Evolutionary conservation across 2,329 filamentous ascomycete species (phyloP).

Genomic region (Scedosporium boydii): DNA sequence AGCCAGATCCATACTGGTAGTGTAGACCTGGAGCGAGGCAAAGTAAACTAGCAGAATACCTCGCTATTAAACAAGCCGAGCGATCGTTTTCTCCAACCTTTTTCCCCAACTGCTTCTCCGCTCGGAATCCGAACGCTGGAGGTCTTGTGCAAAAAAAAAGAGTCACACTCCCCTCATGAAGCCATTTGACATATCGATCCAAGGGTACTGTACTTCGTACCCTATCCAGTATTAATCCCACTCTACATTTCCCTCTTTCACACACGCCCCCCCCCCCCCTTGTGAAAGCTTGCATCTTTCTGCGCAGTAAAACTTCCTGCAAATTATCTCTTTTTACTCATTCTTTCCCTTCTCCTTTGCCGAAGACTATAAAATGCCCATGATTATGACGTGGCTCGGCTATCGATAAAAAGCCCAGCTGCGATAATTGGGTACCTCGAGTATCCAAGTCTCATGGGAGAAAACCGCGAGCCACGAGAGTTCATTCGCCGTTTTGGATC

Average conservation of each 20-base stretch:
- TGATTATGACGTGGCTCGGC: background rate
- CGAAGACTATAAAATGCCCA: background rate
- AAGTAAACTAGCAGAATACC: no score
- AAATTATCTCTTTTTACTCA: background rate
- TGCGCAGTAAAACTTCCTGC: background rate
- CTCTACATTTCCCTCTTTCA: background rate
- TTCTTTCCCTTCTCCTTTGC: background rate
- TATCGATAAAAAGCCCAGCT: background rate
- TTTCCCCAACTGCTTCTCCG: background rate
- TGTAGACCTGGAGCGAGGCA: no score
- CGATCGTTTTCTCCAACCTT: background rate
- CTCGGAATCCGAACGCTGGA: conserved; percentile 6
- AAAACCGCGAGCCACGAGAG: no score
- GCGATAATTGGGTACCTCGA: background rate
- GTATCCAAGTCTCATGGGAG: no score
- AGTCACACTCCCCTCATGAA: background rate
- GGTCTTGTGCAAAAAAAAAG: background rate
- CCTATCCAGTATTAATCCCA: no score
- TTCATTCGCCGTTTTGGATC: background rate
- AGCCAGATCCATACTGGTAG: background rate
- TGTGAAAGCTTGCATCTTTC: background rate
- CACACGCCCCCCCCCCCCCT: background rate
- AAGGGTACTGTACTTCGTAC: no score
- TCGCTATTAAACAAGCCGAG: no score
- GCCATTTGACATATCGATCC: no score